phyloP scores from a whole-genome alignment of 2,329 filamentous ascomycete genomes.

The Beauveria bassiana region DNA sequence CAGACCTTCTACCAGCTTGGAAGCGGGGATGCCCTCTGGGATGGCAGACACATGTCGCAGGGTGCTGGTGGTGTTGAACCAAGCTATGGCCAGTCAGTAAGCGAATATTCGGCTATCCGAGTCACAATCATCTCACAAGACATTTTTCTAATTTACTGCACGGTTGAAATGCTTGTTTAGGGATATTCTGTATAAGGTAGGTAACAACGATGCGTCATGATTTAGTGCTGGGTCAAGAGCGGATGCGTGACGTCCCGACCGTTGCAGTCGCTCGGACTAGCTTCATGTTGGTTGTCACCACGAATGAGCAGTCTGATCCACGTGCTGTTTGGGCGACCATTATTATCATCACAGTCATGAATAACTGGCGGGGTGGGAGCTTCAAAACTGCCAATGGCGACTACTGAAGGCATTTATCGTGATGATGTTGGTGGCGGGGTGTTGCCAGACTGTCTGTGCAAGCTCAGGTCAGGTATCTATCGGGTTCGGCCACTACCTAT shows the following conservation, averaged over 20 bases:
- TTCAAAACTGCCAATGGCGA: background rate
- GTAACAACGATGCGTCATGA: background rate
- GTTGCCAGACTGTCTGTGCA: background rate
- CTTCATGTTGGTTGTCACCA: background rate
- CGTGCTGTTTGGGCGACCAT: background rate
- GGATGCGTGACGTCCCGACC: background rate
- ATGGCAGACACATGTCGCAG: conserved; percentile 36
- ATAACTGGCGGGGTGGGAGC: background rate
- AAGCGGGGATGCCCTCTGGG: conserved; percentile 27
- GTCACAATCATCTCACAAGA: background rate
- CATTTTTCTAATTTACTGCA: background rate
- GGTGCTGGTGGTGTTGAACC: conserved; percentile 37
- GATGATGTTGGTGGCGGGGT: background rate
- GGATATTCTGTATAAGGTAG: background rate
- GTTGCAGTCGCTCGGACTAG: background rate
- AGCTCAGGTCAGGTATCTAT: background rate
- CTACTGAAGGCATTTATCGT: background rate
- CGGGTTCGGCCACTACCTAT: too few relatives aligned
- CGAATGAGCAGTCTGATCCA: background rate
- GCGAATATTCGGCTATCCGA: too few relatives aligned
- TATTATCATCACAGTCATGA: background rate
- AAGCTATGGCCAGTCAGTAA: conserved; percentile 14
- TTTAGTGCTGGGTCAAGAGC: background rate
- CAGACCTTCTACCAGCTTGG: conserved; percentile 36
- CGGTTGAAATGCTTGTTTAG: background rate